Evolutionary conservation across 2,329 filamentous ascomycete genomes (phyloP), one percentile per base, ranked within the genome.

Genomic region (Botryotinia convoluta): DNA sequence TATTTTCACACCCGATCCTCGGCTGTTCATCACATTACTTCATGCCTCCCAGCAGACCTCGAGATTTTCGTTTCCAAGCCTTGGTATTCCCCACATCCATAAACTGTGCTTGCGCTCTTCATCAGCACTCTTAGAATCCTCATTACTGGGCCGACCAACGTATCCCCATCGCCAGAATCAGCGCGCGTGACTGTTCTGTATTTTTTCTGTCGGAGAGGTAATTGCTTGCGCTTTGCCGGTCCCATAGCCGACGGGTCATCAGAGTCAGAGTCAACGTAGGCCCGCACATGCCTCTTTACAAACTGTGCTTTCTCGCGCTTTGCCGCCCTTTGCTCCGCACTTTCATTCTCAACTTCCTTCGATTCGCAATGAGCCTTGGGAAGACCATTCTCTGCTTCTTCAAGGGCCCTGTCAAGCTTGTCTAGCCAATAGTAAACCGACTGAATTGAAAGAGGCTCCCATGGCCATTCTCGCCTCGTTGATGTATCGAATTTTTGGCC

Each of bases 61-160:
- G 16, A 29, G 5, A 57, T 29, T 4, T 4, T 29, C 3, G 3
- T 18, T 8, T 0, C 26, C 14, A 57, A 29, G 51, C 14, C n/a
- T 29, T 57, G 14, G 1, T 29, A 18, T 0, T 2, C 2, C n/a
- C 14, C 14, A 3, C n/a, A 54, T 29, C 26, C 7, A 29, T 54
- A 9, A 54, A 54, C 14, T 8, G n/a, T 29, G 14, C 14, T 29
- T 54, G n/a, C 7, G 29, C 51, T 57, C 51, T 57, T n/a, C 26
- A 18, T 32, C 6, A 57, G 14, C 0, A 29, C 2, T 9, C n/a
- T 54, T 29, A 4, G 1, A 54, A 18, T 57, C 2, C 14, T 57
- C n/a, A 57, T 1, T 29, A 29, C 3, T 57, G 0, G 7, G n/a
- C n/a, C 14, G 12, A 14, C 3, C 20, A 29, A 18, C n/a, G 3